Evolutionary conservation across 2,329 filamentous ascomycete species (phyloP), one percentile per base, ranked within the genome.

Genomic region (Alternaria metachromatica): DNA sequence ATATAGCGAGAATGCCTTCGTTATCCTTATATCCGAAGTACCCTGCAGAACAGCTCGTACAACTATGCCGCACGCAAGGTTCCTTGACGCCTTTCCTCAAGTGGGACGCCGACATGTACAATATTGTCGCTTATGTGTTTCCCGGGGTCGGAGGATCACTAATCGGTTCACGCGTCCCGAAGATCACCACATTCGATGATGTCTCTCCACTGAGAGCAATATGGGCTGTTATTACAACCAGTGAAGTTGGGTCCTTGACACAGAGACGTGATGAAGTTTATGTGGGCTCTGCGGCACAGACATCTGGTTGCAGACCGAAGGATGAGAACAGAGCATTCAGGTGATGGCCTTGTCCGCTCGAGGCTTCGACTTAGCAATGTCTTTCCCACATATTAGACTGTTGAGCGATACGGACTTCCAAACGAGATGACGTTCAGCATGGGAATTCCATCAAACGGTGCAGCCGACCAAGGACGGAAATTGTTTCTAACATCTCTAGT

Each of bases 161-260:
- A 11, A 8, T 45, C 12, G 44, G 45, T 64, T 33, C 60, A 43
- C 11, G 23, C 56, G 28, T 44, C 56, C 50, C 56, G 62, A 48
- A 56, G 53, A 23, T 41, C 60, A 28, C 60, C 58, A 49, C 49
- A 49, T 25, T 50, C 49, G 12, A 63, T 46, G 44, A 41, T 15
- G 21, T 23, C 9, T 15, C 28, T 18, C 18, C 49, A 37, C 13
- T 37, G 20, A 20, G 4, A 33, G 49, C 18, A 18, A 30, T 13
- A 51, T 33, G 49, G 5, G 30, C 20, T 51, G 49, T 21, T 20
- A 12, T 20, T 10, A 51, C 11, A 21, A 2, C 28, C 49, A 37
- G 9, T 33, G 13, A 37, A 33, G 33, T 11, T 15, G 5, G 13
- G 33, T 9, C 10, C 28, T 8, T 10, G 28, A 15, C 20, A 37